Evolutionary conservation across 306 rosid genomes (phyloP), one percentile per base, ranked within the genome.

Genomic region (Rubus parviflorus): DNA sequence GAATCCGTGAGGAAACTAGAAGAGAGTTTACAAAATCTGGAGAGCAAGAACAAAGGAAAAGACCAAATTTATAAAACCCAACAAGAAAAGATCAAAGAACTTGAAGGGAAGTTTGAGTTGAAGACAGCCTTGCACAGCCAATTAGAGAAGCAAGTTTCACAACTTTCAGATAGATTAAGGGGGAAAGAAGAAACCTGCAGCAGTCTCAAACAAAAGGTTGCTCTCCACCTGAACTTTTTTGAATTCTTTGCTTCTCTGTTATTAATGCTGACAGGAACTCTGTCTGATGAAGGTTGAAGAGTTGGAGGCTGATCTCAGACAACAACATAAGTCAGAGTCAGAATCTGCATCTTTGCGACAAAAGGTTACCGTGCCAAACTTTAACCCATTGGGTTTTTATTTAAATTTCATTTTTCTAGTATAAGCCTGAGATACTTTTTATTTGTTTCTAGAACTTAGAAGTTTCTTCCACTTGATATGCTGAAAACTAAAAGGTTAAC

Each of bases 61-160:
- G 97, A 93, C 81, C 77, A 82, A 75, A 72, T 73, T 49, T 79
- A 81, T 76, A 86, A 73, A 87, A 90, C 15, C 74, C 86, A 90
- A 71, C 94, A 87, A 74, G 97, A 90, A 48, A 90, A 81, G 83
- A 88, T 93, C 79, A 90, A 89, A 88, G 94, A 89, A 74, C 97
- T 93, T 51, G 97, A 90, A 83, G 90, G 86, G 42, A 92, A 89
- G 80, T 82, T 93, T 74, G 97, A 90, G 79, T 79, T 84, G 61
- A 90, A 85, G 88, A 54, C 77, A 77, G 72, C 84, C 78, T 41
- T 85, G 87, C 96, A 89, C 61, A 83, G 72, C 81, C 93, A 93
- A 66, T 86, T 89, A 65, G 93, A 90, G 86, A 93, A 84, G 81
- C 91, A 90, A 83, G 74, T 87, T 73, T 89, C 82, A 58, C 94